Base-by-base conservation (phyloP, 176 grass and related monocot genomes). In the Otatea glauca region DNA sequence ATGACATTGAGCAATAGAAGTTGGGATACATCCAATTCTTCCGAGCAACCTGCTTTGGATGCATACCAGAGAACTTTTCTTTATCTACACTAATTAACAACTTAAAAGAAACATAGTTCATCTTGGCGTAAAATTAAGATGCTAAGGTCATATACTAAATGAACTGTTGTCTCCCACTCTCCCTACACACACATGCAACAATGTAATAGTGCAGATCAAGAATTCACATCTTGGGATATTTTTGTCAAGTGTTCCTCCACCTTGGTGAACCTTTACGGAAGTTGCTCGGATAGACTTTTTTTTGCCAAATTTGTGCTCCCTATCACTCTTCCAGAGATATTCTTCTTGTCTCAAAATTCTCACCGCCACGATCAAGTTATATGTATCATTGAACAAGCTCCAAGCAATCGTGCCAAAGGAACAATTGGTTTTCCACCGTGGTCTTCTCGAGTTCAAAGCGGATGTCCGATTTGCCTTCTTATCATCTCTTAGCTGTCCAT, bases 331-430 rank as follows among this genome's bases (percentile, higher is more conserved):
- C 96, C 96, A 99, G 93, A 96, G 59, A 99, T 99, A 35, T 82
- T 81, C 43, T 87, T 96, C 88, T 93, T 99, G 78, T 99, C 89
- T 18, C 81, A 79, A 96, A 81, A 78, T 86, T 94, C 11, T 88
- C 45, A 63, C 59, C 76, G 58, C 86, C 85, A 66, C 74, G 85
- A 68, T 54, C 78, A 99, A 99, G 55, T 10, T 89, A 87, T 99
- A 99, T 39, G 96, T 99, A 50, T 99, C 96, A 79, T 99, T 99
- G 39, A 99, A 99, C 79, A 99, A 87, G 86, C 96, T 99, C 96
- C 96, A 99, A 42, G 96, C 96, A 75, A 96, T 96, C 5, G 96
- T 86, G 64, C 96, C 96, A 78, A 99, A 67, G 96, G 96, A 80
- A 99, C 84, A 71, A 99, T 99, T 58, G 84, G 81, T 68, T 76